Evolutionary conservation across 1,139 yeast species (phyloP).

Genomic region (Kodamaea plutei): DNA sequence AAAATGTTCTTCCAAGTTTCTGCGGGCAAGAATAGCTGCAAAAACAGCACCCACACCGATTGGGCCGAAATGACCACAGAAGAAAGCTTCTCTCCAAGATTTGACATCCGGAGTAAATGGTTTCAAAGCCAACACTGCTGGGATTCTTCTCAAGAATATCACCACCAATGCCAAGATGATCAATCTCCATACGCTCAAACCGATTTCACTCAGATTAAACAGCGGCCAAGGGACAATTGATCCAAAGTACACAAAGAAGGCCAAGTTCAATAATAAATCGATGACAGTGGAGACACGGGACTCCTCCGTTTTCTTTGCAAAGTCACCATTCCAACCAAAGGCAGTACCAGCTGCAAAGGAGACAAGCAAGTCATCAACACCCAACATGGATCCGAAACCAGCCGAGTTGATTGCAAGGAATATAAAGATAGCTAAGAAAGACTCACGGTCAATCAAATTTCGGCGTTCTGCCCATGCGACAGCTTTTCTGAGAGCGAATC

Average conservation of each 20-base stretch:
- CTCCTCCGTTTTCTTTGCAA: conserved; percentile 82
- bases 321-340: conserved; percentile 96
- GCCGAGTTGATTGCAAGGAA: conserved; percentile 85
- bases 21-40: conserved; percentile 80
- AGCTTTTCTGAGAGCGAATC: conserved; percentile 69
- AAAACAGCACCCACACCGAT: conserved; percentile 97
- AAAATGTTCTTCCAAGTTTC: conserved; percentile 62
- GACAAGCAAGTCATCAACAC: conserved; percentile 87
- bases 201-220: conserved; percentile 63
- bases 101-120: conserved; percentile 88
- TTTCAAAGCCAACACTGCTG: conserved; percentile 76
- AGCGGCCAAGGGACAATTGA: conserved; percentile 91
- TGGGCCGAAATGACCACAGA: conserved; percentile 98
- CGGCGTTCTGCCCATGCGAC: conserved; percentile 75
- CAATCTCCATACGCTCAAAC: conserved; percentile 81
- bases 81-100: conserved; percentile 92
- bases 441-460: conserved; percentile 84
- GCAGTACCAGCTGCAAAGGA: conserved; percentile 97
- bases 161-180: conserved; percentile 78
- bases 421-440: conserved; percentile 86
- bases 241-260: conserved; percentile 91
- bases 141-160: conserved; percentile 79
- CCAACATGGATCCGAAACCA: conserved; percentile 88
- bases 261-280: conserved; percentile 75
- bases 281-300: conserved; percentile 91